Evolutionary conservation across 2,329 filamentous ascomycete species (phyloP), one percentile per base, ranked within the genome.

Genomic region (Sphaerulina populicola): DNA sequence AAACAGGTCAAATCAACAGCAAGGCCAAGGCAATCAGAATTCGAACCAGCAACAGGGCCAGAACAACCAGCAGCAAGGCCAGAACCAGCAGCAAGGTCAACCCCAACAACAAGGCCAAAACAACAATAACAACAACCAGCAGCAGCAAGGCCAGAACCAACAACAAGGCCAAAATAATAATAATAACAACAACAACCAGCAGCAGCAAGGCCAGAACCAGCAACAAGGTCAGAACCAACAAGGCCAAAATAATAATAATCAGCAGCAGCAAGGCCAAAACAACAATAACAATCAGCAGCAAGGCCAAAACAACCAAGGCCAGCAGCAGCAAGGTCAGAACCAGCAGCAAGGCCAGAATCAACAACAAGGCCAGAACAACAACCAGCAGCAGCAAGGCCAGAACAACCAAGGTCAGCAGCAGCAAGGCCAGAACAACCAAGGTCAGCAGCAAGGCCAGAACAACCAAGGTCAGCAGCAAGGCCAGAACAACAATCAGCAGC

Each of bases 251-350:
- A 23, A 23, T 6, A 30, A 44, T 15, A 29, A 29, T 18, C 27
- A 44, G 18, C 42, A 44, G 42, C 42, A 44, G 30, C 43, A 44
- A 35, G 43, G 43, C 10, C 43, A 44, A 35, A 30, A 44, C 14
- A 35, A 44, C 14, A 31, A 44, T 6, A 44, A 44, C 3, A 4
- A 39, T 1, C 37, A 39, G 18, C n/a, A 39, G n/a, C 37, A 39
- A 14, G 37, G 37, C 9, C 37, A 39, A 39, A 15, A 3, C n/a
- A 21, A 21, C 18, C 11, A 39, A 21, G 8, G 14, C 8, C 37
- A 15, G 9, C 18, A 39, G 12, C 18, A 41, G 23, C 12, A 14
- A 29, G 21, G 18, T n/a, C 37, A 15, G 9, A 10, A 18, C 18
- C 18, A 39, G 12, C 18, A 41, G 23, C 12, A 14, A 29, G 21